phyloP scores from a whole-genome alignment of 2,329 filamentous ascomycete species.

The Teratosphaeria nubilosa region DNA sequence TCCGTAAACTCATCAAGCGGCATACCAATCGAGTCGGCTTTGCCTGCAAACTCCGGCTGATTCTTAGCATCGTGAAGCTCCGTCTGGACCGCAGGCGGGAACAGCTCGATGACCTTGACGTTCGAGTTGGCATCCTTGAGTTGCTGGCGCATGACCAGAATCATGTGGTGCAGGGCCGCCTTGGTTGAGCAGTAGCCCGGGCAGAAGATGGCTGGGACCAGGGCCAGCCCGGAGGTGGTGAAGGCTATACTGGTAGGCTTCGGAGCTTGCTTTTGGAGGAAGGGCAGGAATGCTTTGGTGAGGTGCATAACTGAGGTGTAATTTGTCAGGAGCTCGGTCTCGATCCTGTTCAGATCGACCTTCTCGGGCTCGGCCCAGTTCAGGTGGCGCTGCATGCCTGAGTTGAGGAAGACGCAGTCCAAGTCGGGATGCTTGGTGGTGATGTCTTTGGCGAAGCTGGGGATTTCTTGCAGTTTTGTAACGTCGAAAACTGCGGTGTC shows the following conservation, averaged over 20 bases:
- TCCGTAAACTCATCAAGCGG: conserved; percentile 43
- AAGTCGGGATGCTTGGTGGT: conserved; percentile 39
- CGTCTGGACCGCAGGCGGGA: conserved; percentile 47
- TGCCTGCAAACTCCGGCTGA: conserved; percentile 38
- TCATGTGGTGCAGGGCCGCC: conserved; percentile 45
- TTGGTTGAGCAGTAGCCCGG: conserved; percentile 47
- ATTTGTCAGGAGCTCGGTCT: conserved; percentile 41
- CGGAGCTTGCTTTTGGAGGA: conserved; percentile 35
- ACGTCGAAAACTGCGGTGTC: conserved; percentile 41
- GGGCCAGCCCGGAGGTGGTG: conserved; percentile 42
- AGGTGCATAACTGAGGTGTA: conserved; percentile 41
- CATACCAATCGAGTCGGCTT: conserved; percentile 43
- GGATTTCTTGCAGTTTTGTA: conserved; percentile 38
- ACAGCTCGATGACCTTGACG: conserved; percentile 46
- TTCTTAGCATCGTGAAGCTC: conserved; percentile 47
- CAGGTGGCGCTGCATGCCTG: conserved; percentile 42
- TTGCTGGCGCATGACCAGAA: conserved; percentile 43
- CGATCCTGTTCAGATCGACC: conserved; percentile 35
- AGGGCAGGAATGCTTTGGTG: conserved; percentile 41
- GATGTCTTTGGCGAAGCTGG: conserved; percentile 33
- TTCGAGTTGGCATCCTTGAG: conserved; percentile 35
- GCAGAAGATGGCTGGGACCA: conserved; percentile 39
- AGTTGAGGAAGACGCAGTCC: conserved; percentile 44
- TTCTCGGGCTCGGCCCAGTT: conserved; percentile 40
- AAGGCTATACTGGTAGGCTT: conserved; percentile 35